Evolutionary conservation across 352 stramenopile genomes (phyloP).

Genomic region (Pythium chondricola): DNA sequence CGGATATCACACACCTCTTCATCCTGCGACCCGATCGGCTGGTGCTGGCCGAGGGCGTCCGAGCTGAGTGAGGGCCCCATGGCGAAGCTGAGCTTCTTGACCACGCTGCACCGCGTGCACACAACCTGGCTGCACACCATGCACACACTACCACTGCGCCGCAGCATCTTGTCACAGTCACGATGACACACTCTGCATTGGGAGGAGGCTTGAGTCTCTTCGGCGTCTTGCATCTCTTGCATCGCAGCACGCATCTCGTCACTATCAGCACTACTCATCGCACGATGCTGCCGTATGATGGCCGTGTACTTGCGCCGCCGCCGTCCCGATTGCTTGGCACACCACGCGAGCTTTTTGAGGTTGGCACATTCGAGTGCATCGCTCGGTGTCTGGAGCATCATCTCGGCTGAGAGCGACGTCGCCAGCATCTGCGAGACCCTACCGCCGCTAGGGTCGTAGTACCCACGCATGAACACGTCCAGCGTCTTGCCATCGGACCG

Average conservation of each 20-base stretch:
- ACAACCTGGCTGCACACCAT: constrained; percentile 24
- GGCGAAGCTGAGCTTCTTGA: constrained; percentile 20
- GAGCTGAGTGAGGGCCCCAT: constrained; percentile 14
- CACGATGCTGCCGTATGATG: constrained; percentile 6
- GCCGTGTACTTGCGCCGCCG: constrained; percentile 16
- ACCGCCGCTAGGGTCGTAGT: constrained; percentile 44
- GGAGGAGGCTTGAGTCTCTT: not conserved
- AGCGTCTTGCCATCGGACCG: constrained; percentile 24
- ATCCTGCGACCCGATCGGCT: not conserved
- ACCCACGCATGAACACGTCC: constrained; percentile 45
- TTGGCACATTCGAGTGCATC: constrained; percentile 41
- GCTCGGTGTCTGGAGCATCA: constrained; percentile 33
- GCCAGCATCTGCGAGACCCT: constrained; percentile 37
- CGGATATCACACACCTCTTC: constrained; percentile 10
- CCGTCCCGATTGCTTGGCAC: constrained; percentile 32
- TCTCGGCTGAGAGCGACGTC: constrained; percentile 29
- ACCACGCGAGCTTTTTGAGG: constrained; percentile 54
- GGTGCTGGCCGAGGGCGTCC: constrained; percentile 3
- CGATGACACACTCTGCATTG: constrained; percentile 14
- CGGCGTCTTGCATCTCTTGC: constrained; percentile 7
- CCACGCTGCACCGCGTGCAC: constrained; percentile 17
- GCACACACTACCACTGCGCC: constrained; percentile 11
- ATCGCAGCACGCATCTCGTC: constrained; percentile 11
- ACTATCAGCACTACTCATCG: not conserved
- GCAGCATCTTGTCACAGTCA: constrained; percentile 12